Percentiles rank a stretch among this genome's conserved stretches.
Evolutionary conservation across 192 early-diverging fungal genomes (phyloP).

Genomic region (Coemansia sp.): DNA sequence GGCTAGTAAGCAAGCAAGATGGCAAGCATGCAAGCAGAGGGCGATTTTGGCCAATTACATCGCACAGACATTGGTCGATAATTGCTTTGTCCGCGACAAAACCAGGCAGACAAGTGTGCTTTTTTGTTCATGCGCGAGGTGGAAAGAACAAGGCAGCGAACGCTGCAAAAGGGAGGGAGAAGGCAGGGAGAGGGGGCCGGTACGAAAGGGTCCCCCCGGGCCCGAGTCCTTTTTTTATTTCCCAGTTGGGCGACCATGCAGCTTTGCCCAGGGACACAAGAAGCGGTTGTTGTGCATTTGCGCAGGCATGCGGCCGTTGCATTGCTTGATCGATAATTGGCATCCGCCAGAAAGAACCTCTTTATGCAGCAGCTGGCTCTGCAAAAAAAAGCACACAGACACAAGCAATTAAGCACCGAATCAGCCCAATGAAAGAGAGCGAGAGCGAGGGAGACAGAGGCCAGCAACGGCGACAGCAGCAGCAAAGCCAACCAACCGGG

Average conservation of each 20-base stretch:
- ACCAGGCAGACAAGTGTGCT: neutral
- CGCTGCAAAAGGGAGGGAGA: neutral
- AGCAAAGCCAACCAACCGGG: too few species aligned
- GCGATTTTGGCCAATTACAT: slow-evolving; percentile 1
- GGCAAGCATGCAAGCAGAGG: neutral
- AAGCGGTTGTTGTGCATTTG: slow-evolving; percentile 4
- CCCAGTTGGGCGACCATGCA: neutral
- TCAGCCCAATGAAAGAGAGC: neutral
- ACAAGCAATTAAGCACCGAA: neutral
- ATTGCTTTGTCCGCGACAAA: neutral
- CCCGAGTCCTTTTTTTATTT: neutral
- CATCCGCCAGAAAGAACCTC: neutral
- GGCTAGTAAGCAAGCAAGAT: neutral
- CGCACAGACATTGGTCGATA: neutral
- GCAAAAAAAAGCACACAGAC: neutral
- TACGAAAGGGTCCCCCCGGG: neutral
- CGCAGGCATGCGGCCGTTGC: slow-evolving; percentile 7
- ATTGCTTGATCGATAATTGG: slow-evolving; percentile 11
- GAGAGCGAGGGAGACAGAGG: too few species aligned
- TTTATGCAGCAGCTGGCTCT: neutral
- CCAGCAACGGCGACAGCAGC: too few species aligned
- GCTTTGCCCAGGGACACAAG: neutral
- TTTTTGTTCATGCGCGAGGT: neutral
- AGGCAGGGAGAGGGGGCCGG: neutral
- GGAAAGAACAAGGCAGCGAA: neutral